Percentiles rank a stretch among this genome's conserved stretches.
Conservation (phyloP, 495 filamentous ascomycete genomes). For the Annulohypoxylon nitens region DNA sequence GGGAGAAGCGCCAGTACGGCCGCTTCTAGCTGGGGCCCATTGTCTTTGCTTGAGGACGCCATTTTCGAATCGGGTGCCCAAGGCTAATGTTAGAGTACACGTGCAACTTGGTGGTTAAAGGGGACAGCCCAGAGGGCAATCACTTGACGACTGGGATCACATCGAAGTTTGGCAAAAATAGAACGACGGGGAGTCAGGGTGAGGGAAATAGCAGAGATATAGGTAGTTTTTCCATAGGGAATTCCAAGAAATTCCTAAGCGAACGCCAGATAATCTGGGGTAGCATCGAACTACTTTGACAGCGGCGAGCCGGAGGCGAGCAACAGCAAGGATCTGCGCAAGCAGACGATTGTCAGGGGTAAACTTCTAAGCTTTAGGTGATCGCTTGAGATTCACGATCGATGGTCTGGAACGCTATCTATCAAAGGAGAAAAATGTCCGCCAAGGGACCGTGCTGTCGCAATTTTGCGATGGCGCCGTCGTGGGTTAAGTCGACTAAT, state of each 20-base stretch:
- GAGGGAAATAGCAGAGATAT: conserved; percentile 21
- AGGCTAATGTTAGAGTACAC: neutral
- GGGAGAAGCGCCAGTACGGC: conserved; percentile 33
- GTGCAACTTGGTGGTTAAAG: neutral
- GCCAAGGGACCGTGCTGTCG: neutral
- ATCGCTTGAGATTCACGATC: conserved; percentile 15
- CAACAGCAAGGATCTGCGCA: conserved; percentile 20
- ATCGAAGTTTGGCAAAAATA: conserved; percentile 11
- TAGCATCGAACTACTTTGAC: conserved; percentile 13
- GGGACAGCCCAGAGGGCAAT: conserved; percentile 36
- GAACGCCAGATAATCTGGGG: neutral
- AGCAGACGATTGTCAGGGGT: conserved; percentile 12
- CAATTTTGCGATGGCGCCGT: neutral
- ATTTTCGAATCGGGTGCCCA: conserved; percentile 7
- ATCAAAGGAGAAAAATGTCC: conserved; percentile 27
- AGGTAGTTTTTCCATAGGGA: neutral
- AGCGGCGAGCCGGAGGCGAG: conserved; percentile 9
- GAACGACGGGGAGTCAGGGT: neutral
- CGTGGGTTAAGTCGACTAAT: conserved; percentile 7
- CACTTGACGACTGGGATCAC: conserved; percentile 18
- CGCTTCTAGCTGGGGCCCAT: conserved; percentile 42
- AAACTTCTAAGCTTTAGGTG: neutral
- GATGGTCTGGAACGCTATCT: conserved; percentile 10
- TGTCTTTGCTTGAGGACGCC: conserved; percentile 15
- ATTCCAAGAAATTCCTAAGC: neutral